Evolutionary conservation across 208 protist species (phyloP).

Genomic region (Porcisia hertigi): DNA sequence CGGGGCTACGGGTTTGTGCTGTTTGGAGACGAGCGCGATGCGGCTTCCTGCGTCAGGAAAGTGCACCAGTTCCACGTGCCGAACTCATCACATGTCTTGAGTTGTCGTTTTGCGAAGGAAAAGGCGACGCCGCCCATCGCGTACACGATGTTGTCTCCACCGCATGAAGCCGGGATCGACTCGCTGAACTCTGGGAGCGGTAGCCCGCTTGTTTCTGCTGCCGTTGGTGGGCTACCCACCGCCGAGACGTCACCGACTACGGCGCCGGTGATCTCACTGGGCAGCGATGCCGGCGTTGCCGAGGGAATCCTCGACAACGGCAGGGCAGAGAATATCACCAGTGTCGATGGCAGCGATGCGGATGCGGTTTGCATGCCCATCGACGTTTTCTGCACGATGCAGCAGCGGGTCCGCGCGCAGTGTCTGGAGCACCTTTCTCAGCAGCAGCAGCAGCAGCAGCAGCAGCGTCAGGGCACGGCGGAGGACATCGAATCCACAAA

Average conservation of each 20-base stretch:
- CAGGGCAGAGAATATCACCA: background rate
- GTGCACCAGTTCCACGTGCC: constrained; percentile 27
- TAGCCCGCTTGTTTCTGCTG: background rate
- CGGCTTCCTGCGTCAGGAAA: constrained; percentile 38
- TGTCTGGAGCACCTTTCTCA: constrained; percentile 2
- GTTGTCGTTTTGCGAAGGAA: constrained; percentile 60
- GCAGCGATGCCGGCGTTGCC: background rate
- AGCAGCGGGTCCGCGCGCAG: constrained; percentile 18
- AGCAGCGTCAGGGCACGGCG: background rate
- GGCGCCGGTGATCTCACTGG: background rate
- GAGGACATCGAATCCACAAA: background rate
- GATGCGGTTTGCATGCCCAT: constrained; percentile 25
- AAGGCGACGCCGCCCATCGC: constrained; percentile 60
- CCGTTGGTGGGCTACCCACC: background rate
- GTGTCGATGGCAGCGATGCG: background rate
- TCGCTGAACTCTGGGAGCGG: background rate
- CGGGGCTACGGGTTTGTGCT: constrained; percentile 75
- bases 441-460: constrained; percentile 7
- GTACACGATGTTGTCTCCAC: constrained; percentile 6
- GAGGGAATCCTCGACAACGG: background rate
- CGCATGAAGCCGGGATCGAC: background rate
- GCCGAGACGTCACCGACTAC: background rate
- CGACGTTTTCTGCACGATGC: constrained; percentile 23
- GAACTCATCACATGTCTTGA: constrained; percentile 29
- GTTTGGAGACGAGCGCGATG: constrained; percentile 46